Evolutionary conservation across 2,329 filamentous ascomycete genomes (phyloP).

Genomic region (Ambrosiella cleistominuta): DNA sequence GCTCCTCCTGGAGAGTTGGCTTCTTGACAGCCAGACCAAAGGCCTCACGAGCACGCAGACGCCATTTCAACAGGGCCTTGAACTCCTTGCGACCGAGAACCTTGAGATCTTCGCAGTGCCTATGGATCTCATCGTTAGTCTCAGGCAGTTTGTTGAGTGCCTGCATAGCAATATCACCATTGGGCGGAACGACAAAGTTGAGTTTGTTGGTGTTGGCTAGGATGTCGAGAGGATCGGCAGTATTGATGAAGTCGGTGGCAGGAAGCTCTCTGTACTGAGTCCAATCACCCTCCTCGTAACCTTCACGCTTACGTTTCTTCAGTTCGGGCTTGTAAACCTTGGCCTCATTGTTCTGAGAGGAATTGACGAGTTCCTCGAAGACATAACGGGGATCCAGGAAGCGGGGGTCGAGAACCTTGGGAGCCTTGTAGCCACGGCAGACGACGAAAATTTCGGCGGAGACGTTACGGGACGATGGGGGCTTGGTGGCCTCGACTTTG

Average conservation of each 20-base stretch:
- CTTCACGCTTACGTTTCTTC: constrained; percentile 94
- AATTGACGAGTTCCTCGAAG: constrained; percentile 77
- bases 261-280: constrained; percentile 78
- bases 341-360: constrained; percentile 85
- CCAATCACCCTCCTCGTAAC: constrained; percentile 93
- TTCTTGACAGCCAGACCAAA: constrained; percentile 77
- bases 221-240: constrained; percentile 80
- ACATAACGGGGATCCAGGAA: constrained; percentile 80
- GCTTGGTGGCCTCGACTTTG: constrained; percentile 94
- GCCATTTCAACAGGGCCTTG: constrained; percentile 75
- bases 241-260: constrained; percentile 87
- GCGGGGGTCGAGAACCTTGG: constrained; percentile 79
- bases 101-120: constrained; percentile 68
- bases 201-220: constrained; percentile 73
- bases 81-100: constrained; percentile 91
- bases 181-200: constrained; percentile 61
- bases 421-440: constrained; percentile 85
- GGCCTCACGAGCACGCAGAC: constrained; percentile 71
- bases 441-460: constrained; percentile 98
- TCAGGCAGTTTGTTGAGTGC: constrained; percentile 74
- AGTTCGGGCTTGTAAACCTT: constrained; percentile 95
- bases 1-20: constrained; percentile 28
- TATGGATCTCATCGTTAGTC: constrained; percentile 65
- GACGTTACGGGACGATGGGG: constrained; percentile 85
- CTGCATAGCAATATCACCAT: constrained; percentile 71